Evolutionary conservation across 2,329 filamentous ascomycete species (phyloP).

Genomic region (Ophiocordyceps camponoti-saundersi): DNA sequence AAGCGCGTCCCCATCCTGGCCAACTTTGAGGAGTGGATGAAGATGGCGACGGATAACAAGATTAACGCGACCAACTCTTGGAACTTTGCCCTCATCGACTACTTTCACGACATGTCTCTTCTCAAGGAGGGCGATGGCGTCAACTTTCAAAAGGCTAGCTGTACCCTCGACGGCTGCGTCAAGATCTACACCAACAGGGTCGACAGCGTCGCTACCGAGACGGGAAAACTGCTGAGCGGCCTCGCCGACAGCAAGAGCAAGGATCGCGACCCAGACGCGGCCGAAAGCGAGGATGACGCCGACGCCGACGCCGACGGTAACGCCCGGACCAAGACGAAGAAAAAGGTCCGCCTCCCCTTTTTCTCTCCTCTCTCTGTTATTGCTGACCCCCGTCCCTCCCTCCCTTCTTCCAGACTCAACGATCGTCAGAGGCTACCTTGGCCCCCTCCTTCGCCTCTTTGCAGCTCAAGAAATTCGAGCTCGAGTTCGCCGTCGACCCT

Average conservation of each 20-base stretch:
- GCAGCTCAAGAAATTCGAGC: constrained; percentile 91
- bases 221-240: constrained; percentile 83
- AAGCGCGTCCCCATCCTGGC: constrained; percentile 89
- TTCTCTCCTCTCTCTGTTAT: not conserved
- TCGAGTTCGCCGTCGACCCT: constrained; percentile 92
- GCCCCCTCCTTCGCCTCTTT: constrained; percentile 75
- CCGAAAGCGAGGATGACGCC: constrained; percentile 46
- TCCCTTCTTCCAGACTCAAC: constrained; percentile 30
- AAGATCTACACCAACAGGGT: constrained; percentile 99
- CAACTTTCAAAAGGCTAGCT: constrained; percentile 97
- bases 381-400: not conserved
- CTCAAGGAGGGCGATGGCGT: constrained; percentile 92
- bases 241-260: constrained; percentile 77
- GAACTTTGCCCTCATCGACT: constrained; percentile 99
- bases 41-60: constrained; percentile 98
- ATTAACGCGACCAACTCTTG: constrained; percentile 97
- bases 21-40: constrained; percentile 99
- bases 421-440: constrained; percentile 84
- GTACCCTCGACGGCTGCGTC: constrained; percentile 91
- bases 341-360: constrained; percentile 15
- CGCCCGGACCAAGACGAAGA: constrained; percentile 61
- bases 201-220: constrained; percentile 95
- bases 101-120: constrained; percentile 98
- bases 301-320: constrained; percentile 42
- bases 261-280: constrained; percentile 48